A percentile compares a stretch with the other conserved stretches of the same genome.
phyloP scores from a whole-genome alignment of 768 basidiomycete genomes.

The Suillus ampliporus region DNA sequence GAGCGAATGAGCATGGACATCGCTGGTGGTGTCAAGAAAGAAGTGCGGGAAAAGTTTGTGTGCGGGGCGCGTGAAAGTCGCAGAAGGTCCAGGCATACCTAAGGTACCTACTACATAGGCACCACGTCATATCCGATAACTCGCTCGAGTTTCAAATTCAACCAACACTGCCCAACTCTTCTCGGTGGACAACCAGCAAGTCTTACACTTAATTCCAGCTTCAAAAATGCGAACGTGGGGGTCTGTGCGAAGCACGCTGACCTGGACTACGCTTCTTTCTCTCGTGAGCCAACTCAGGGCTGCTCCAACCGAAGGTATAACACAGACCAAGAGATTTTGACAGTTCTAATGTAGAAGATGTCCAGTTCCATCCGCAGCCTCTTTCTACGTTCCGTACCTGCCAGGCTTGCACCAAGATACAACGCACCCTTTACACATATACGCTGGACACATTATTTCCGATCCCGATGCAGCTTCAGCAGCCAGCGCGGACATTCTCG shows the following conservation, averaged over 20 bases:
- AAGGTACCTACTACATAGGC: too few relatives aligned
- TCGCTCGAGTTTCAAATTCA: neutral
- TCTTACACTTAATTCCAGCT: neutral
- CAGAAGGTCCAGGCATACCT: too few relatives aligned
- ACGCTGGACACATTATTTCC: slow-evolving; percentile 84
- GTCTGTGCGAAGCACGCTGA: neutral
- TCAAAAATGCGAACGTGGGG: neutral
- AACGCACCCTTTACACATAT: slow-evolving; percentile 76
- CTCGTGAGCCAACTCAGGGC: slow-evolving; percentile 1
- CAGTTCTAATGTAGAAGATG: neutral
- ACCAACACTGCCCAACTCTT: neutral
- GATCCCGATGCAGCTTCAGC: slow-evolving; percentile 65
- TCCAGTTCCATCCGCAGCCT: slow-evolving; percentile 78
- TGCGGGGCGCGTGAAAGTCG: too few relatives aligned
- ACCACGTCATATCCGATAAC: neutral
- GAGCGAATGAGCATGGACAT: slow-evolving; percentile 54
- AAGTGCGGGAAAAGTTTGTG: neutral
- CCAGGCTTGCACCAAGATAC: slow-evolving; percentile 79
- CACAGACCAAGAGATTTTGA: neutral
- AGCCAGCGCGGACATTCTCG: slow-evolving; percentile 61
- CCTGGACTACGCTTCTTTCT: neutral
- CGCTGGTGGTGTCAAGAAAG: neutral
- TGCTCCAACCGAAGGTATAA: slow-evolving; percentile 9
- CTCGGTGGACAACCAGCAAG: neutral
- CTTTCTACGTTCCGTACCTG: slow-evolving; percentile 79